These are phyloP conservation scores for Pyrenochaeta sp. DNA, from an alignment of 2,329 filamentous ascomycete genomes.

Conservation along the genomic window DNA sequence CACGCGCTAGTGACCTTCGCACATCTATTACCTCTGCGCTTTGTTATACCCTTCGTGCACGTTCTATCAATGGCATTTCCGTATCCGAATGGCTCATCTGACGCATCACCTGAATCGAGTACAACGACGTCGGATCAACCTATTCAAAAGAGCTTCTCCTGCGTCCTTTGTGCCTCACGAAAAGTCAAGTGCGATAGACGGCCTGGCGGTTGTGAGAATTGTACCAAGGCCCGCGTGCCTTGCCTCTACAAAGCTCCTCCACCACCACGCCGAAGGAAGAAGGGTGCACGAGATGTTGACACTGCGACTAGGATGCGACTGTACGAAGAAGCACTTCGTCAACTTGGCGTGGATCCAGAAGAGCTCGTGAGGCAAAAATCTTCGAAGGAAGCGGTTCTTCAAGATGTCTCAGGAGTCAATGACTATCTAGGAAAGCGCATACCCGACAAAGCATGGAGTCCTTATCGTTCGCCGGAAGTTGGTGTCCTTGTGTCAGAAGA, in stretches of 20 bases:
- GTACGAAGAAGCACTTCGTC: constrained; percentile 42
- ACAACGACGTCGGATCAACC: constrained; percentile 8
- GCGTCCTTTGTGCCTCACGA: constrained; percentile 43
- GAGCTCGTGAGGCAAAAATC: constrained; percentile 27
- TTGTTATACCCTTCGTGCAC: neutral
- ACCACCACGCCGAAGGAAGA: constrained; percentile 40
- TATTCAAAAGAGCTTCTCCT: constrained; percentile 42
- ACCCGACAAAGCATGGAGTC: neutral
- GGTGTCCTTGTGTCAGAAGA: constrained; percentile 36
- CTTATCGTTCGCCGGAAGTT: constrained; percentile 5
- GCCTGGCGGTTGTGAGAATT: constrained; percentile 41
- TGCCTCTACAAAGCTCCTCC: constrained; percentile 46
- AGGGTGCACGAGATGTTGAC: constrained; percentile 35
- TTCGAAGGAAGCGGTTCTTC: neutral
- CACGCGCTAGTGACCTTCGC: neutral
- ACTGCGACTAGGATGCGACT: constrained; percentile 31
- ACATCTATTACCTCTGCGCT: neutral
- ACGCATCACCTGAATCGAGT: constrained; percentile 1
- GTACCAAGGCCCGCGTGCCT: constrained; percentile 37
- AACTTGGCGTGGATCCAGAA: constrained; percentile 39
- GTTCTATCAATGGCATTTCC: neutral
- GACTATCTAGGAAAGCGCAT: constrained; percentile 4
- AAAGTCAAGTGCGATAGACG: constrained; percentile 47
- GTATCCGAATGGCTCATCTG: neutral
- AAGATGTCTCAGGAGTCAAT: constrained; percentile 9